Conservation (phyloP, 805 yeast genomes). For the Lachancea waltii region DNA sequence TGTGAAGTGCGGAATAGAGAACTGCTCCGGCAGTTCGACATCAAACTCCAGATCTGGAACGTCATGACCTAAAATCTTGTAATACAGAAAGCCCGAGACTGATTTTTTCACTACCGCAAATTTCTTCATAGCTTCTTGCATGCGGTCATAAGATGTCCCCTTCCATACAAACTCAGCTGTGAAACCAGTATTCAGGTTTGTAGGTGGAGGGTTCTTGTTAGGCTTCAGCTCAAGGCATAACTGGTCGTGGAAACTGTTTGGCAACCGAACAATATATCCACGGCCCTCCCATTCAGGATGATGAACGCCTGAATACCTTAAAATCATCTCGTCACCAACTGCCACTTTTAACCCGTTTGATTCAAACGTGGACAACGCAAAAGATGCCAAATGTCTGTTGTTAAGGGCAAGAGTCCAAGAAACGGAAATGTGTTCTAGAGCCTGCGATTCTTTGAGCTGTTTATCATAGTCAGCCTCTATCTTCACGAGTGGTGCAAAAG, state of each 20-base stretch:
- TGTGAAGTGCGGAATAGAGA: slow-evolving; percentile 61
- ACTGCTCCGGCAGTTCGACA: slow-evolving; percentile 50
- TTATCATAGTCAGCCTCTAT: slow-evolving; percentile 78
- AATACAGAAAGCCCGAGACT: slow-evolving; percentile 68
- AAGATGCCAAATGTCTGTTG: slow-evolving; percentile 61
- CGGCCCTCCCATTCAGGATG: slow-evolving; percentile 63
- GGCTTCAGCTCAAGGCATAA: slow-evolving; percentile 63
- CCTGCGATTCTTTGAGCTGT: slow-evolving; percentile 67
- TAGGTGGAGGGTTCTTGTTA: slow-evolving; percentile 40
- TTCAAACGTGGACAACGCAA: slow-evolving; percentile 63
- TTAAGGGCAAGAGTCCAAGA: slow-evolving; percentile 67
- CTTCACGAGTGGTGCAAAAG: slow-evolving; percentile 77
- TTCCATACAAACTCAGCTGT: slow-evolving; percentile 88
- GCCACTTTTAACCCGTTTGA: slow-evolving; percentile 59
- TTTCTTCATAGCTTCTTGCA: slow-evolving; percentile 67
- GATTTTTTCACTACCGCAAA: slow-evolving; percentile 69
- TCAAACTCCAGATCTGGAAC: slow-evolving; percentile 58
- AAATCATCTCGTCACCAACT: slow-evolving; percentile 75
- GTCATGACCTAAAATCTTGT: slow-evolving; percentile 74
- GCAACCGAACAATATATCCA: slow-evolving; percentile 69
- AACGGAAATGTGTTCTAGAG: slow-evolving; percentile 63
- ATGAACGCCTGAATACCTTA: slow-evolving; percentile 53
- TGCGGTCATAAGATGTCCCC: slow-evolving; percentile 72
- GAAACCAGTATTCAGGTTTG: slow-evolving; percentile 56
- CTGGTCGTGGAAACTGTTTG: slow-evolving; percentile 57